Evolutionary conservation across 352 stramenopile genomes (phyloP).

Genomic region (Saprolegnia diclina): DNA sequence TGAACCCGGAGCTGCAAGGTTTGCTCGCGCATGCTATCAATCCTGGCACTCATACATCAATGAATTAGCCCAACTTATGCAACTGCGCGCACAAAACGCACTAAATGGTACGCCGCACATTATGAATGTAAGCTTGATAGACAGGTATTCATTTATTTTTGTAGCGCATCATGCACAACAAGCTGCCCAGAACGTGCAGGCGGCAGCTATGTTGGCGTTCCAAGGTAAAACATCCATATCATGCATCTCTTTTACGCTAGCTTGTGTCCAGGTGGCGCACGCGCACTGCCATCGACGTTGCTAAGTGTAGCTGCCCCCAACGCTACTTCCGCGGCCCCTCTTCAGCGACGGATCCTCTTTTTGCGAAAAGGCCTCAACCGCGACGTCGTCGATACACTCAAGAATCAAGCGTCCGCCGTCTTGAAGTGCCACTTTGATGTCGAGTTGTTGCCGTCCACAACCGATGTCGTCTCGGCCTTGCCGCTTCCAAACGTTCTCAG

Average conservation of each 20-base stretch:
- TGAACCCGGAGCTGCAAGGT: not conserved
- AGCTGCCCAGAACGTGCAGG: too few species aligned
- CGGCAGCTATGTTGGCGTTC: too few species aligned
- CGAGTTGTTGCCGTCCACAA: conserved; percentile 68
- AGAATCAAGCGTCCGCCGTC: conserved; percentile 40
- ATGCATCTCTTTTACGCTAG: too few species aligned
- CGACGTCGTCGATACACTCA: conserved; percentile 50
- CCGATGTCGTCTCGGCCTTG: conserved; percentile 74
- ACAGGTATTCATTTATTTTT: too few species aligned
- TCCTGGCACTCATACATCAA: not conserved
- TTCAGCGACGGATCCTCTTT: conserved; percentile 61
- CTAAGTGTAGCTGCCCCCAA: not conserved
- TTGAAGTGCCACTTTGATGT: conserved; percentile 66
- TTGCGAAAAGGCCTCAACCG: conserved; percentile 62
- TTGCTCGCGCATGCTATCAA: too few species aligned
- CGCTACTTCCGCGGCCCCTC: not conserved
- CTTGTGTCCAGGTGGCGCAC: too few species aligned
- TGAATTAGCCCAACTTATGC: not conserved
- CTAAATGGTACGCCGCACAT: not conserved
- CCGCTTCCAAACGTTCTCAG: conserved; percentile 47
- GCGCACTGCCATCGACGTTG: too few species aligned
- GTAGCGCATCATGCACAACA: too few species aligned
- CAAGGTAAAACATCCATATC: too few species aligned
- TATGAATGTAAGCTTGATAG: too few species aligned
- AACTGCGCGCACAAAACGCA: too few species aligned